Conservation (phyloP, 2,329 filamentous ascomycete genomes). For the Monilinia vaccinii-corymbosi region DNA sequence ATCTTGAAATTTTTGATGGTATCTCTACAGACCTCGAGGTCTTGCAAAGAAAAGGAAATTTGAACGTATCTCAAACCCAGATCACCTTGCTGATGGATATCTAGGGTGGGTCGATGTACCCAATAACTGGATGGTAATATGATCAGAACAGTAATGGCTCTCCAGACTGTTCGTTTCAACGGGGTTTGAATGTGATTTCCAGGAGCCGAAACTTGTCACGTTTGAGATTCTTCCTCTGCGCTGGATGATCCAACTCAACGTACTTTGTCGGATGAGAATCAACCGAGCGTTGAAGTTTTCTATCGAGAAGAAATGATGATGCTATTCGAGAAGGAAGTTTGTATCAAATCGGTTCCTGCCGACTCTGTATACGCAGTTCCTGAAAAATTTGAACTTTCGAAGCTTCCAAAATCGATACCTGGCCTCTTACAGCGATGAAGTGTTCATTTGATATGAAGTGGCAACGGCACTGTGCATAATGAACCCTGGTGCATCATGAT, state of each 20-base stretch:
- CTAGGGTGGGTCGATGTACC: not conserved
- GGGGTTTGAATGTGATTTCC: not conserved
- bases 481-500: not conserved
- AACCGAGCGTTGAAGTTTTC: not conserved
- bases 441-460: slow-evolving; percentile 6
- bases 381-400: not conserved
- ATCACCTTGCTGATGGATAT: too few species aligned
- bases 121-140: not conserved
- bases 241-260: not conserved
- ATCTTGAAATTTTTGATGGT: slow-evolving; percentile 6
- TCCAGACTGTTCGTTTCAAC: not conserved
- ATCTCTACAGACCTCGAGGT: not conserved
- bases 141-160: not conserved
- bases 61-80: not conserved
- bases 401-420: not conserved
- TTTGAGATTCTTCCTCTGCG: slow-evolving; percentile 4
- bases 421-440: not conserved
- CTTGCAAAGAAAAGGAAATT: not conserved
- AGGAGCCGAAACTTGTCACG: slow-evolving; percentile 4
- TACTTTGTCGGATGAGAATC: not conserved
- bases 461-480: not conserved
- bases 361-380: not conserved
- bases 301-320: not conserved
- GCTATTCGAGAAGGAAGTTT: not conserved
- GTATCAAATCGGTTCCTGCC: not conserved